Evolutionary conservation across 2,329 filamentous ascomycete genomes (phyloP).

Genomic region (Talaromyces marneffei): DNA sequence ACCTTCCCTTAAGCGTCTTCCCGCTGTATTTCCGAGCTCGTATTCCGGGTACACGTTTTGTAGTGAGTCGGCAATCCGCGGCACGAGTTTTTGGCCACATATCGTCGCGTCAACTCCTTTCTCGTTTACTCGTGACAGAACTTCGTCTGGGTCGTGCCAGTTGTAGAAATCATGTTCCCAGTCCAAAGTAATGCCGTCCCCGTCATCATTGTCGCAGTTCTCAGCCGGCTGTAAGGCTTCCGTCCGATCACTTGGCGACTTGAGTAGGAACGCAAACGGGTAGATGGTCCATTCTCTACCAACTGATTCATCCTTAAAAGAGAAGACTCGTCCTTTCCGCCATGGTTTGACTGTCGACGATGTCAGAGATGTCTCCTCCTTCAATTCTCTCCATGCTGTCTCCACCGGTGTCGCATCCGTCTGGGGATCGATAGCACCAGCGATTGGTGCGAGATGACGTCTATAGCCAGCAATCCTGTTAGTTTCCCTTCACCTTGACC

Average conservation of each 20-base stretch:
- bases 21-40: slow-evolving; percentile 45
- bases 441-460: slow-evolving; percentile 56
- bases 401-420: slow-evolving; percentile 49
- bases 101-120: slow-evolving; percentile 41
- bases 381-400: slow-evolving; percentile 58
- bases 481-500: background rate
- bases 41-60: slow-evolving; percentile 56
- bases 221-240: slow-evolving; percentile 15
- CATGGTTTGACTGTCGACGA: slow-evolving; percentile 45
- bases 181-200: slow-evolving; percentile 50
- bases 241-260: slow-evolving; percentile 18
- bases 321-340: slow-evolving; percentile 54
- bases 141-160: slow-evolving; percentile 51
- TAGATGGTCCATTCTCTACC: slow-evolving; percentile 57
- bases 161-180: slow-evolving; percentile 58
- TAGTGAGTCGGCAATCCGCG: slow-evolving; percentile 53
- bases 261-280: slow-evolving; percentile 54
- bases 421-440: slow-evolving; percentile 52
- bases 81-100: slow-evolving; percentile 42
- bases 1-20: slow-evolving; percentile 41
- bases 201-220: slow-evolving; percentile 32
- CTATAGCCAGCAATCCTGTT: slow-evolving; percentile 28
- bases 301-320: slow-evolving; percentile 50
- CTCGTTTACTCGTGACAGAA: slow-evolving; percentile 27
- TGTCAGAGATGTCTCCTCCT: slow-evolving; percentile 56